These are phyloP conservation scores for Aspergillus caelatus DNA, from an alignment of 2,329 filamentous ascomycete genomes.

Conservation along the genomic window DNA sequence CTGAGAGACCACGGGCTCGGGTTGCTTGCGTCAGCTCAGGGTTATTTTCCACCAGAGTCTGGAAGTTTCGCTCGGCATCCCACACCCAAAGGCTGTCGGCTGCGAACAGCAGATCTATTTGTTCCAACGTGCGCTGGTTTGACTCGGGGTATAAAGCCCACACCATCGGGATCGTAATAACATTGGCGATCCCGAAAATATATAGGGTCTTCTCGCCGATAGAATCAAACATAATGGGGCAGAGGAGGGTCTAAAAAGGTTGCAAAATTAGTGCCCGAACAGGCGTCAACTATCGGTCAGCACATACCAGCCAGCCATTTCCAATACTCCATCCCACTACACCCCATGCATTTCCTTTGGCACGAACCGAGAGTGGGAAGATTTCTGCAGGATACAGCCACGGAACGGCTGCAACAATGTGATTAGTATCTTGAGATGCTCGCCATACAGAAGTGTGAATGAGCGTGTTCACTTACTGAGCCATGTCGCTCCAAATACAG, in stretches of 20 bases:
- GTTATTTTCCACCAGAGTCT: not conserved
- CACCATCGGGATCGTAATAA: slow-evolving; percentile 67
- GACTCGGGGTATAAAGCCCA: slow-evolving; percentile 76
- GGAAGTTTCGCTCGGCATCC: slow-evolving; percentile 60
- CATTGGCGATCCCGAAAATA: slow-evolving; percentile 71
- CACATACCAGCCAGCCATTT: slow-evolving; percentile 64
- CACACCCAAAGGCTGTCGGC: slow-evolving; percentile 68
- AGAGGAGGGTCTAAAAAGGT: slow-evolving; percentile 48
- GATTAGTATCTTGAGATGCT: not conserved
- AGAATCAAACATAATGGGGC: slow-evolving; percentile 62
- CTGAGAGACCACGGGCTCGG: not conserved
- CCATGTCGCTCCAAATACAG: slow-evolving; percentile 68
- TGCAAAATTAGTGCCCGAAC: not conserved
- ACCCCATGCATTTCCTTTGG: slow-evolving; percentile 75
- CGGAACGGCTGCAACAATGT: slow-evolving; percentile 33
- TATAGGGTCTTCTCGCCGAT: slow-evolving; percentile 73
- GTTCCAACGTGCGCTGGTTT: slow-evolving; percentile 72
- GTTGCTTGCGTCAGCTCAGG: not conserved
- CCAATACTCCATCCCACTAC: slow-evolving; percentile 77
- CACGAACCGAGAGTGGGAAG: slow-evolving; percentile 70
- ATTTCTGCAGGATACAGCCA: slow-evolving; percentile 74
- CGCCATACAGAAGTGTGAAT: not conserved
- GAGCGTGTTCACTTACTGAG: slow-evolving; percentile 40
- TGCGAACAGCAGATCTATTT: slow-evolving; percentile 74
- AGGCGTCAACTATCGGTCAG: not conserved